Conservation (phyloP, 495 filamentous ascomycete genomes). For the Neurospora tetraspora region DNA sequence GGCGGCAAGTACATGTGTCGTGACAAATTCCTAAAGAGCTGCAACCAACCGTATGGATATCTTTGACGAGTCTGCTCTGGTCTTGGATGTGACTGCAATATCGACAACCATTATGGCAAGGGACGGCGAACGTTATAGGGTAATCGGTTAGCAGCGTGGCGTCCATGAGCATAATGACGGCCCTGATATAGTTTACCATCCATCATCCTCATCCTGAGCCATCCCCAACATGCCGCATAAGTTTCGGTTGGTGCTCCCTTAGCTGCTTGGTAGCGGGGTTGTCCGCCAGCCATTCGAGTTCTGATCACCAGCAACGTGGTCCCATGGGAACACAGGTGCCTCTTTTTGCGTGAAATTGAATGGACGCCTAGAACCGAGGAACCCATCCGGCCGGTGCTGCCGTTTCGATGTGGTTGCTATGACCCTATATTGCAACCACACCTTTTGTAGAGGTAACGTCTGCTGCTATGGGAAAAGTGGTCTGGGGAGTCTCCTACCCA, state of each 20-base stretch:
- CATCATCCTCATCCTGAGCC: not conserved
- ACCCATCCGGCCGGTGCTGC: slow-evolving; percentile 7
- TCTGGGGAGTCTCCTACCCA: not conserved
- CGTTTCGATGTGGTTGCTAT: slow-evolving; percentile 2
- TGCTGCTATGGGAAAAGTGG: not conserved
- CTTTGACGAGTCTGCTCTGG: not conserved
- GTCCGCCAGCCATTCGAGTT: not conserved
- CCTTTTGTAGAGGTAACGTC: not conserved
- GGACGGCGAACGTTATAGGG: not conserved
- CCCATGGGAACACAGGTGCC: not conserved
- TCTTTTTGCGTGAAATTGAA: not conserved
- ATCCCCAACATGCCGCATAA: not conserved
- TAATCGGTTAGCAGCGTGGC: slow-evolving; percentile 6
- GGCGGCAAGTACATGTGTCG: not conserved
- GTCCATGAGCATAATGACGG: slow-evolving; percentile 1
- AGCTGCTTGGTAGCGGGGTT: slow-evolving; percentile 1
- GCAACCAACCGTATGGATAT: not conserved
- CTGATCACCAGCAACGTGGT: not conserved
- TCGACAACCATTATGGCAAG: not conserved
- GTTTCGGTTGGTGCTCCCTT: not conserved
- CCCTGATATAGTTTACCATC: not conserved
- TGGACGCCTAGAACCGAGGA: slow-evolving; percentile 4
- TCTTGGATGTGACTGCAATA: not conserved
- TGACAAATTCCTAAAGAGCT: not conserved
- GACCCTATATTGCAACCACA: slow-evolving; percentile 21